Evolutionary conservation across 345 rosid genomes (phyloP).

Genomic region (Eucalyptus regnans): DNA sequence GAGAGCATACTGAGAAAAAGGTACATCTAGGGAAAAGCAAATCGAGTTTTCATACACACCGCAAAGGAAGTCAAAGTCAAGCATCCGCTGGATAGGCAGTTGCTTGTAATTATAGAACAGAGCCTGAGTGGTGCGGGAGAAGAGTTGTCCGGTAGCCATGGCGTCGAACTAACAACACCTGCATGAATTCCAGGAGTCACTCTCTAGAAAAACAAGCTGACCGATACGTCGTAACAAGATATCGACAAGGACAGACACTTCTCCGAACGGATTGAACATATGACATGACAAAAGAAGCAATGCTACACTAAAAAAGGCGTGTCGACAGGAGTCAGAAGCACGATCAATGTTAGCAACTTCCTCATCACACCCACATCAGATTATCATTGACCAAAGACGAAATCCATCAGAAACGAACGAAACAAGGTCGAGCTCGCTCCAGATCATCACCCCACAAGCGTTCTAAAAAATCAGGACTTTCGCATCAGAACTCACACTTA

Average conservation of each 20-base stretch:
- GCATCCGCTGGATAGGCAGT: slow-evolving; percentile 98
- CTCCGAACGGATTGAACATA: not conserved
- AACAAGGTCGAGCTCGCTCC: not conserved
- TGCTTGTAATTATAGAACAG: slow-evolving; percentile 91
- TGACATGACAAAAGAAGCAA: not conserved
- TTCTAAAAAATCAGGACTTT: not conserved
- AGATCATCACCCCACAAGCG: not conserved
- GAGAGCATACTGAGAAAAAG: not conserved
- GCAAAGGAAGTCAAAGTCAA: slow-evolving; percentile 97
- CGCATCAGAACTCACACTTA: not conserved
- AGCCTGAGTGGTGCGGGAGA: slow-evolving; percentile 83
- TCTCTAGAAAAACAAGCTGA: not conserved
- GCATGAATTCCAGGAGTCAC: not conserved
- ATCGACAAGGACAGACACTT: not conserved
- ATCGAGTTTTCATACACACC: slow-evolving; percentile 19
- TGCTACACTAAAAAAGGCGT: not conserved
- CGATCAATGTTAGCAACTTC: not conserved
- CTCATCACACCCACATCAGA: not conserved
- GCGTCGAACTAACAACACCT: slow-evolving; percentile 9
- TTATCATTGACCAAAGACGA: not conserved
- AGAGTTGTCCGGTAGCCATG: slow-evolving; percentile 94
- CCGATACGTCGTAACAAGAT: not conserved
- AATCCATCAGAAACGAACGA: not conserved
- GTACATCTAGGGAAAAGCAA: not conserved
- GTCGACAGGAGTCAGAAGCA: not conserved